Evolutionary conservation across 169 alveolate species (phyloP).

Genomic region (Ichthyophthirius multifiliis): DNA sequence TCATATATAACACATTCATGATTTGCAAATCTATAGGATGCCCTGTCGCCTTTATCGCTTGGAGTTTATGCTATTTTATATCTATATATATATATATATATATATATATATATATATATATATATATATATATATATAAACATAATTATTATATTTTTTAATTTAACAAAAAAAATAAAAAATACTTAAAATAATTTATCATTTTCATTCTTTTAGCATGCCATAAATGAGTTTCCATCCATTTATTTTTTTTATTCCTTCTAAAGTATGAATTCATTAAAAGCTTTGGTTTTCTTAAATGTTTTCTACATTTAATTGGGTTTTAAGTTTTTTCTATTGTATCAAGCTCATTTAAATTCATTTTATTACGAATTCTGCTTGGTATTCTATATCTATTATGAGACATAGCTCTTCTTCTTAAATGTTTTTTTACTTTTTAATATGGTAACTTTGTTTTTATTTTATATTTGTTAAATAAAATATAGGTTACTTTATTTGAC

Average conservation of each 20-base stretch:
- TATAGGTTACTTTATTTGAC: neutral
- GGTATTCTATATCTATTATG: slow-evolving; percentile 94
- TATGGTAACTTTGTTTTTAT: slow-evolving; percentile 55
- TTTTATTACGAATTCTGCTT: slow-evolving; percentile 69
- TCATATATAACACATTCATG: slow-evolving; percentile 73
- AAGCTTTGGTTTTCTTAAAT: slow-evolving; percentile 51
- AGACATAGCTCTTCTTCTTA: slow-evolving; percentile 95
- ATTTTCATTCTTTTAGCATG: slow-evolving; percentile 92
- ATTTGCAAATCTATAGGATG: slow-evolving; percentile 72
- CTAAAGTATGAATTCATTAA: slow-evolving; percentile 58
- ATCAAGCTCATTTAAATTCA: slow-evolving; percentile 64
- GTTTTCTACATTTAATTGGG: slow-evolving; percentile 53
- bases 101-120: neutral
- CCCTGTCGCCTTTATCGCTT: slow-evolving; percentile 77
- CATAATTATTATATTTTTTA: neutral
- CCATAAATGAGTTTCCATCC: slow-evolving; percentile 93
- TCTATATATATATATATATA: slow-evolving; percentile 15
- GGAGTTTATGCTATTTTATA: slow-evolving; percentile 82
- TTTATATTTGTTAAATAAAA: neutral
- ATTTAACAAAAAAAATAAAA: neutral
- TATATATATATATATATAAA: neutral
- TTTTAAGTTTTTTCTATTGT: slow-evolving; percentile 45
- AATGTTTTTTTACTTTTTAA: slow-evolving; percentile 86
- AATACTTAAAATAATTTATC: slow-evolving; percentile 68
- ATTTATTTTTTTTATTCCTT: slow-evolving; percentile 70